phyloP scores from a whole-genome alignment of 2,329 filamentous ascomycete genomes.

The Salinomyces thailandicus region DNA sequence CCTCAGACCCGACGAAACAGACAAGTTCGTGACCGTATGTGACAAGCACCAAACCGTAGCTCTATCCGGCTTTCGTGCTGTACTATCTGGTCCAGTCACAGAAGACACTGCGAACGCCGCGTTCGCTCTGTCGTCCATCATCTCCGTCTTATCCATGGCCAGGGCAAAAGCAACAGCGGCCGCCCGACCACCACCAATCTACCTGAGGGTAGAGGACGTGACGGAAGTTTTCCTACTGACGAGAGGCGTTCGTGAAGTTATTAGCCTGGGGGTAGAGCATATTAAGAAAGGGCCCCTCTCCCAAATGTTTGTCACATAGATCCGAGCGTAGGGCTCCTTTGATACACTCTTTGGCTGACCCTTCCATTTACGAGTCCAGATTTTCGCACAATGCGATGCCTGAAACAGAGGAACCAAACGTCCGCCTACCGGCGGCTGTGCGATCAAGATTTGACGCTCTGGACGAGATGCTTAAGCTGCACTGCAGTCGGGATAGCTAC shows the following conservation, averaged over 20 bases:
- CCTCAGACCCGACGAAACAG: constrained; percentile 7
- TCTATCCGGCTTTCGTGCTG: constrained; percentile 12
- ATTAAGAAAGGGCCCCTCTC: constrained; percentile 7
- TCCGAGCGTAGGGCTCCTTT: too few relatives aligned
- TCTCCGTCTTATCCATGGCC: background rate
- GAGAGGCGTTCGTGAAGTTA: constrained; percentile 12
- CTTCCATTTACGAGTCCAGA: too few relatives aligned
- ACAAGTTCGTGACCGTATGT: constrained; percentile 12
- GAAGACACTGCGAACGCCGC: constrained; percentile 6
- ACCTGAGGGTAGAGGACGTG: constrained; percentile 14
- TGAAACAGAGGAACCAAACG: constrained; percentile 2
- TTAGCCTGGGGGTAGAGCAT: constrained; percentile 7
- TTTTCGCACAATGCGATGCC: constrained; percentile 2
- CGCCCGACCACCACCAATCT: constrained; percentile 7
- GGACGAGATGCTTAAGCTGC: constrained; percentile 5
- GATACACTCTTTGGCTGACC: too few relatives aligned
- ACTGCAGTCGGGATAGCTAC: background rate
- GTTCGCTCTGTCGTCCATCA: background rate
- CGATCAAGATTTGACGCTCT: constrained; percentile 6
- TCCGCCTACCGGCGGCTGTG: constrained; percentile 3
- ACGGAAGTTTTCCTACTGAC: constrained; percentile 16
- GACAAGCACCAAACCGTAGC: constrained; percentile 19
- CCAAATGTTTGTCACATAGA: too few relatives aligned
- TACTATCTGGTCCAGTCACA: constrained; percentile 12
- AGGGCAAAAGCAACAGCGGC: background rate